Evolutionary conservation across 257 asterid species (phyloP).

Genomic region (Gardenia jasminoides): DNA sequence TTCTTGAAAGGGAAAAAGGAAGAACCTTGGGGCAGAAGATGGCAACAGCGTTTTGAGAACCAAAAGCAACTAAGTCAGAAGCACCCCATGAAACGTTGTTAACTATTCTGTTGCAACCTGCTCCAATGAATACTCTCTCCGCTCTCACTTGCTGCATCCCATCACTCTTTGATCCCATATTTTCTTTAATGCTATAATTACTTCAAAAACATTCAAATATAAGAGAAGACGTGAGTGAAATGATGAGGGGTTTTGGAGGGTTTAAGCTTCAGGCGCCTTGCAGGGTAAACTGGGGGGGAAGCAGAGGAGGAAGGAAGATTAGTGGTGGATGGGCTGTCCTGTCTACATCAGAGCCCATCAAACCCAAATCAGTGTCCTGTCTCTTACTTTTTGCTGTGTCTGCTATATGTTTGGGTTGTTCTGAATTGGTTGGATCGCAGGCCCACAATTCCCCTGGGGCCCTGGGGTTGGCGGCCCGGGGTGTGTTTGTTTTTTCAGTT

Average conservation of each 20-base stretch:
- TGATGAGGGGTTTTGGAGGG: background rate
- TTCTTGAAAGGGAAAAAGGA: background rate
- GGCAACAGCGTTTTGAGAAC: slow-evolving; percentile 90
- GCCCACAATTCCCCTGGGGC: too few relatives aligned
- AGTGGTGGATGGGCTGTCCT: background rate
- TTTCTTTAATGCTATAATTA: background rate
- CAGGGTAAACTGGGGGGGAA: background rate
- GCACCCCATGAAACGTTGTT: slow-evolving; percentile 98
- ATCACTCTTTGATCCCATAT: slow-evolving; percentile 28
- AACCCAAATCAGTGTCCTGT: background rate
- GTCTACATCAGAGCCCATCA: background rate
- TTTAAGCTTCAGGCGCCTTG: background rate
- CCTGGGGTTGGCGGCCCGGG: too few relatives aligned
- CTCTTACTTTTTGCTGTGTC: too few relatives aligned
- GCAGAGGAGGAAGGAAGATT: background rate
- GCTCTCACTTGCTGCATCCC: slow-evolving; percentile 42
- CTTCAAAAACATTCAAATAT: background rate
- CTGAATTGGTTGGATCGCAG: too few relatives aligned
- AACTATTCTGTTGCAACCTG: slow-evolving; percentile 88
- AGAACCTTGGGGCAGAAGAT: slow-evolving; percentile 85
- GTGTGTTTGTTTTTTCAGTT: too few relatives aligned
- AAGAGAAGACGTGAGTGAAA: background rate
- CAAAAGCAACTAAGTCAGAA: slow-evolving; percentile 74
- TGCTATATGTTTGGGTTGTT: too few relatives aligned
- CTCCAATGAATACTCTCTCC: slow-evolving; percentile 64